Conservation (phyloP, 169 alveolate species). For the Miamiensis avidus region DNA sequence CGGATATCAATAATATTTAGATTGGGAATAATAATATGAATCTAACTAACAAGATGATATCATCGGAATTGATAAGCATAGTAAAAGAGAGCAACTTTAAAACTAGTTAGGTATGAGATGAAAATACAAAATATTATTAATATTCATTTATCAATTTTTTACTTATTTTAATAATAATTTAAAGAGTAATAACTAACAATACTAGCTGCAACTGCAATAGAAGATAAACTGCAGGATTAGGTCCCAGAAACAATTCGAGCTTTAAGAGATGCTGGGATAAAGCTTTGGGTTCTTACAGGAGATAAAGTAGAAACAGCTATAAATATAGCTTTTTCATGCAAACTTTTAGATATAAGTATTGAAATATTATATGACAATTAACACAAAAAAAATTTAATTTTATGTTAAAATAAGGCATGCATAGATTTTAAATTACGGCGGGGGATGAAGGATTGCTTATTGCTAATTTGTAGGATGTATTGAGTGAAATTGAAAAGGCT, state of each 20-base stretch:
- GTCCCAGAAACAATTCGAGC: slow-evolving; percentile 92
- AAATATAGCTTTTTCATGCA: slow-evolving; percentile 72
- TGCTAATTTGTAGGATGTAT: slow-evolving; percentile 11
- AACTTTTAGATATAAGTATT: slow-evolving; percentile 30
- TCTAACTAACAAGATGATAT: not conserved
- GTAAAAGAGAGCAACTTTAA: not conserved
- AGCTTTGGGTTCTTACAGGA: slow-evolving; percentile 96
- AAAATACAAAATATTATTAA: too few relatives aligned
- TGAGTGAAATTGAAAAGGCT: slow-evolving; percentile 22
- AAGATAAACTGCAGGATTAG: slow-evolving; percentile 92
- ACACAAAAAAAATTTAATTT: too few relatives aligned
- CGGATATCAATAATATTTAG: not conserved
- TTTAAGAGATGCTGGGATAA: slow-evolving; percentile 91
- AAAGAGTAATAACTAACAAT: slow-evolving; percentile 83
- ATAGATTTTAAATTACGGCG: not conserved
- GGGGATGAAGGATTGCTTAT: slow-evolving; percentile 41
- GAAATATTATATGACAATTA: too few relatives aligned
- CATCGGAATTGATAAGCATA: not conserved
- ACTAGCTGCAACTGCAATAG: slow-evolving; percentile 94
- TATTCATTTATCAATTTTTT: too few relatives aligned
- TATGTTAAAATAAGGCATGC: too few relatives aligned
- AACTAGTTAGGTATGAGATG: too few relatives aligned
- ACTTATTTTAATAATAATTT: too few relatives aligned
- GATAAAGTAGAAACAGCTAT: slow-evolving; percentile 97
- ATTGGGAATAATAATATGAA: not conserved